phyloP scores from a whole-genome alignment of 129 eudicot species.

The Flaveria robusta region DNA sequence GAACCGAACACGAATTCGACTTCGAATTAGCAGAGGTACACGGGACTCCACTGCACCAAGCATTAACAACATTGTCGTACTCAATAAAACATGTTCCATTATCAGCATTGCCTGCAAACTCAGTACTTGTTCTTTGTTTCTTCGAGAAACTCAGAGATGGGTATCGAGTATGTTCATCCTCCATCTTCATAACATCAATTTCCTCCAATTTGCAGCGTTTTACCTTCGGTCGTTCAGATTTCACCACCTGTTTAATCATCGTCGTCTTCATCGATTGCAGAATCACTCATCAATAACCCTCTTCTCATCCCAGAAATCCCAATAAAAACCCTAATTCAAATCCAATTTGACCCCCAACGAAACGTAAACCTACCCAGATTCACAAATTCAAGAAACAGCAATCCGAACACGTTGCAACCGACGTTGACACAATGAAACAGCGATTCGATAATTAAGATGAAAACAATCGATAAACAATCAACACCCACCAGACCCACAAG shows the following conservation, averaged over 20 bases:
- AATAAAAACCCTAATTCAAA: slow-evolving; percentile 35
- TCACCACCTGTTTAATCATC: slow-evolving; percentile 44
- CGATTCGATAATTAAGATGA: background rate
- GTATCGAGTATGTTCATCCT: slow-evolving; percentile 18
- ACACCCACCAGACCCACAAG: background rate
- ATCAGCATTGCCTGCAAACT: slow-evolving; percentile 6
- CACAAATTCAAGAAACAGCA: background rate
- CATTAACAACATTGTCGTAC: slow-evolving; percentile 27
- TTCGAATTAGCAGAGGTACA: slow-evolving; percentile 29
- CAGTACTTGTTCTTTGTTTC: slow-evolving; percentile 34
- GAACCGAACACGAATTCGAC: slow-evolving; percentile 26
- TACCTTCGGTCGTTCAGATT: slow-evolving; percentile 47
- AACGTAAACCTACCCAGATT: slow-evolving; percentile 3
- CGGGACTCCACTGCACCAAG: slow-evolving; percentile 38
- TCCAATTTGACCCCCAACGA: background rate
- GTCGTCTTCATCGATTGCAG: slow-evolving; percentile 51
- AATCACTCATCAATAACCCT: slow-evolving; percentile 26
- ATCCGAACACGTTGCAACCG: background rate
- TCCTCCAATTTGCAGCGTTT: slow-evolving; percentile 50
- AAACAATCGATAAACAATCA: slow-evolving; percentile 8
- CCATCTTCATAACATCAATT: background rate
- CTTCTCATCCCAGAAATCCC: slow-evolving; percentile 3
- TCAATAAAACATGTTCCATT: slow-evolving; percentile 16
- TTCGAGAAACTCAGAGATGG: slow-evolving; percentile 18
- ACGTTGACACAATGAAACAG: no score